phyloP scores from a whole-genome alignment of 768 basidiomycete species.

The Lentinula edodes region DNA sequence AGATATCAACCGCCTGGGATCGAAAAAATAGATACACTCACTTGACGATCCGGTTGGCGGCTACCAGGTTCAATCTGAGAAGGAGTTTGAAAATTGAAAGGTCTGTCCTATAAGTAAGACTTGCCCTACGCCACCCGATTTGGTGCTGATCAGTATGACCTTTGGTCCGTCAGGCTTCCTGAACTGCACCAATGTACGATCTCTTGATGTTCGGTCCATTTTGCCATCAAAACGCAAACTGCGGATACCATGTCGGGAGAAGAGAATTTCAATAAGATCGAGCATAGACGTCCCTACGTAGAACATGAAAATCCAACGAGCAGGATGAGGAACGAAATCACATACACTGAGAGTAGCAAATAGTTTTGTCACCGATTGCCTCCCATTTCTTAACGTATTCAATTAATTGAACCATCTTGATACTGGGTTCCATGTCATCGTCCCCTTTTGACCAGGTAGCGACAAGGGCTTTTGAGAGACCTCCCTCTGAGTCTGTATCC shows the following conservation, averaged over 20 bases:
- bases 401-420: constrained; percentile 62
- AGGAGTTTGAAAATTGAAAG: background rate
- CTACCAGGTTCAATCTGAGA: constrained; percentile 49
- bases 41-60: constrained; percentile 69
- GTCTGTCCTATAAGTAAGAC: background rate
- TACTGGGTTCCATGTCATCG: constrained; percentile 57
- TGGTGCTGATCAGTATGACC: constrained; percentile 63
- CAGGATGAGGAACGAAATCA: background rate
- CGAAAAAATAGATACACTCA: constrained; percentile 19
- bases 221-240: constrained; percentile 63
- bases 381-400: constrained; percentile 56
- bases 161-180: constrained; percentile 51
- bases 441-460: constrained; percentile 56
- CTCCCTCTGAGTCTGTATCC: constrained; percentile 19
- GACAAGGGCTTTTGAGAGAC: constrained; percentile 38
- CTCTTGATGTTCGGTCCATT: constrained; percentile 52
- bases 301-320: background rate
- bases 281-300: constrained; percentile 67
- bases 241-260: constrained; percentile 53
- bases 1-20: background rate
- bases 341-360: constrained; percentile 67
- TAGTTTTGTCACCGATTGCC: constrained; percentile 58
- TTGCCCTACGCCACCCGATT: constrained; percentile 63
- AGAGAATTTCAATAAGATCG: constrained; percentile 55
- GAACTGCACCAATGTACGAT: constrained; percentile 45